Evolutionary conservation across 306 rosid species (phyloP).

Genomic region (Vicia faba): DNA sequence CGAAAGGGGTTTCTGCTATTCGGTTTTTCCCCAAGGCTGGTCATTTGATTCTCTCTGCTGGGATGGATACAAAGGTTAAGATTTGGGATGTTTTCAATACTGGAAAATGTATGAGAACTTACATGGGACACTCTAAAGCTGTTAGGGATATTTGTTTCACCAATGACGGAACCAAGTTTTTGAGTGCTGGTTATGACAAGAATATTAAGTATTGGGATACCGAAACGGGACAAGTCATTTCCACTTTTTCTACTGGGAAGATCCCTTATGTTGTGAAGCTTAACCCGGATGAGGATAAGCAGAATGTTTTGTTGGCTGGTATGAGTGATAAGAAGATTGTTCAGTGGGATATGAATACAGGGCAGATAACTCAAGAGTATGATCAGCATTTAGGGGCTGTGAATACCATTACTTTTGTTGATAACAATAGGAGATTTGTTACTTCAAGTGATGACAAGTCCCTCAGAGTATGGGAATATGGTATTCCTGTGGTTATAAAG

Average conservation of each 20-base stretch:
- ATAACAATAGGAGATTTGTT: slow-evolving; percentile 93
- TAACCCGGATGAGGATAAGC: slow-evolving; percentile 95
- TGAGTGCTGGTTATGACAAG: slow-evolving; percentile 93
- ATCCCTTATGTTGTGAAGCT: slow-evolving; percentile 93
- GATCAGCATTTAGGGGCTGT: slow-evolving; percentile 99
- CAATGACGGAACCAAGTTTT: slow-evolving; percentile 83
- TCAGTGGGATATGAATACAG: slow-evolving; percentile 95
- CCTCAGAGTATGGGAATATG: slow-evolving; percentile 94
- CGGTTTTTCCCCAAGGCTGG: slow-evolving; percentile 88
- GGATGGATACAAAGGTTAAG: slow-evolving; percentile 93
- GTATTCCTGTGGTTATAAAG: slow-evolving; percentile 96
- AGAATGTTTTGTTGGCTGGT: slow-evolving; percentile 89
- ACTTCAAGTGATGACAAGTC: slow-evolving; percentile 98
- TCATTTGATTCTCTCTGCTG: slow-evolving; percentile 87
- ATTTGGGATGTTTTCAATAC: slow-evolving; percentile 98
- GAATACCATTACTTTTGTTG: slow-evolving; percentile 95
- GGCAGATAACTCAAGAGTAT: slow-evolving; percentile 98
- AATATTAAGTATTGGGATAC: slow-evolving; percentile 99
- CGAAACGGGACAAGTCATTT: slow-evolving; percentile 94
- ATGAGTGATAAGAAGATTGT: slow-evolving; percentile 99
- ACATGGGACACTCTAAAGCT: slow-evolving; percentile 89
- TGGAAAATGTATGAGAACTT: slow-evolving; percentile 96
- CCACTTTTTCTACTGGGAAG: slow-evolving; percentile 86
- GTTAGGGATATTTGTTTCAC: slow-evolving; percentile 91
- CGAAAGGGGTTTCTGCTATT: slow-evolving; percentile 91